Percentiles rank a stretch among this genome's conserved stretches.
Conservation (phyloP, 2,329 filamentous ascomycete species). For the Alternaria gaisen region DNA sequence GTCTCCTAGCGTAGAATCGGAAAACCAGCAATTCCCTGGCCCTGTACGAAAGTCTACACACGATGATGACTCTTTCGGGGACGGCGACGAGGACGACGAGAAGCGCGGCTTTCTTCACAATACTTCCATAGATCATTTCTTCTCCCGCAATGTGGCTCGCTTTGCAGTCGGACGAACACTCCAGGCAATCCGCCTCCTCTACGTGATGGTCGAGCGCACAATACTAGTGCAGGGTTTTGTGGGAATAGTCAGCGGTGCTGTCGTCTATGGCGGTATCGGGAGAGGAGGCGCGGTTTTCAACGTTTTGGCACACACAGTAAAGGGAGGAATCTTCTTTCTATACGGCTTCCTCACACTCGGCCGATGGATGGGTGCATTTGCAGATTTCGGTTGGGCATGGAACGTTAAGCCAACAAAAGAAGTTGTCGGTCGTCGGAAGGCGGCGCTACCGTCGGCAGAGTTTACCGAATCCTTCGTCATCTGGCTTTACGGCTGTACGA, state of each 20-base stretch:
- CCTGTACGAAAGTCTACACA: conserved; percentile 52
- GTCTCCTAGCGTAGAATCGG: conserved; percentile 66
- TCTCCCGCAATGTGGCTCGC: conserved; percentile 64
- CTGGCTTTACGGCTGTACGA: conserved; percentile 86
- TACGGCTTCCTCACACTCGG: conserved; percentile 87
- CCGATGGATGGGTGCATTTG: conserved; percentile 89
- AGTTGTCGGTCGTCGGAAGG: conserved; percentile 69
- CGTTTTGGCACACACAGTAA: conserved; percentile 91
- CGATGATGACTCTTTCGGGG: conserved; percentile 56
- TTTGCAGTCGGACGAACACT: conserved; percentile 65
- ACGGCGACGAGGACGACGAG: conserved; percentile 56
- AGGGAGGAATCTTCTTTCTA: conserved; percentile 95
- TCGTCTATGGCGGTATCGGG: conserved; percentile 84
- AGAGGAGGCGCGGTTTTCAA: conserved; percentile 76
- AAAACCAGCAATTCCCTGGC: conserved; percentile 48
- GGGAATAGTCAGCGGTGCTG: conserved; percentile 73
- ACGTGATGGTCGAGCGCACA: conserved; percentile 76
- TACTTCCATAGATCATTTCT: conserved; percentile 59
- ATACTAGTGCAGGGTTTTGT: conserved; percentile 82
- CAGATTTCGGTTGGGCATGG: conserved; percentile 94
- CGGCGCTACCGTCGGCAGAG: conserved; percentile 76
- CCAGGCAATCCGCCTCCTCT: conserved; percentile 66
- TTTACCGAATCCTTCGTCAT: conserved; percentile 91
- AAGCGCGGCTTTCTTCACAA: conserved; percentile 58
- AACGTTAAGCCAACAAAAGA: conserved; percentile 75